Conservation (phyloP, 2,329 filamentous ascomycete genomes). For the Fusarium denticulatum region DNA sequence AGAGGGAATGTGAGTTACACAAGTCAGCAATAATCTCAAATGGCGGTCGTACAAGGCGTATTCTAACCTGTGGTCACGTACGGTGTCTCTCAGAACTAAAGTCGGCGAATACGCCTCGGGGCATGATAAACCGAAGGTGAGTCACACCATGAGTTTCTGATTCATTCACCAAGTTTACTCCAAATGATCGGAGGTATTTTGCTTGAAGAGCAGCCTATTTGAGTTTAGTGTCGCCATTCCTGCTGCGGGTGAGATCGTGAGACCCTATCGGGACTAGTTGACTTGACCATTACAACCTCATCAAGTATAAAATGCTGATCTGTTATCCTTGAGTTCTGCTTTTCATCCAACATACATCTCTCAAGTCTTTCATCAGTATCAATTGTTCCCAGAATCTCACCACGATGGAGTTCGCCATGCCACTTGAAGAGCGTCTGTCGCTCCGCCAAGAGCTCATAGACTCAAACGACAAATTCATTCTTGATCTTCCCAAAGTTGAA, state of each 20-base stretch:
- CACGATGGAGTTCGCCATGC: constrained; percentile 18
- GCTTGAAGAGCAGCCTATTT: background rate
- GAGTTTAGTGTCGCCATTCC: background rate
- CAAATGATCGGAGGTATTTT: background rate
- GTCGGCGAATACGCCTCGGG: accelerated
- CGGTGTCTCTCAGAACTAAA: accelerated
- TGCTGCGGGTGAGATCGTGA: accelerated
- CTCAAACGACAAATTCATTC: constrained; percentile 13
- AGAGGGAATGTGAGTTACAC: background rate
- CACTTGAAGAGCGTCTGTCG: constrained; percentile 9
- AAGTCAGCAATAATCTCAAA: background rate
- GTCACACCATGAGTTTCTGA: background rate
- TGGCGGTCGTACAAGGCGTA: accelerated
- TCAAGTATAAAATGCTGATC: background rate
- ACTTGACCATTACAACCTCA: background rate
- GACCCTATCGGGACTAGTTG: background rate
- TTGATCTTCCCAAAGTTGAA: constrained; percentile 22
- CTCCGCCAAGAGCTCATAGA: constrained; percentile 8
- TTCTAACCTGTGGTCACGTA: accelerated
- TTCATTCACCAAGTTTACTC: background rate
- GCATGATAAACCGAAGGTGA: background rate
- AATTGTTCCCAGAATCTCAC: too few species aligned
- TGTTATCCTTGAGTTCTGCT: accelerated
- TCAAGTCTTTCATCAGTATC: accelerated
- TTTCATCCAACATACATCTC: accelerated